These are phyloP conservation scores for Moelleriella libera DNA, from an alignment of 2,329 filamentous ascomycete genomes.

Conservation along the genomic window DNA sequence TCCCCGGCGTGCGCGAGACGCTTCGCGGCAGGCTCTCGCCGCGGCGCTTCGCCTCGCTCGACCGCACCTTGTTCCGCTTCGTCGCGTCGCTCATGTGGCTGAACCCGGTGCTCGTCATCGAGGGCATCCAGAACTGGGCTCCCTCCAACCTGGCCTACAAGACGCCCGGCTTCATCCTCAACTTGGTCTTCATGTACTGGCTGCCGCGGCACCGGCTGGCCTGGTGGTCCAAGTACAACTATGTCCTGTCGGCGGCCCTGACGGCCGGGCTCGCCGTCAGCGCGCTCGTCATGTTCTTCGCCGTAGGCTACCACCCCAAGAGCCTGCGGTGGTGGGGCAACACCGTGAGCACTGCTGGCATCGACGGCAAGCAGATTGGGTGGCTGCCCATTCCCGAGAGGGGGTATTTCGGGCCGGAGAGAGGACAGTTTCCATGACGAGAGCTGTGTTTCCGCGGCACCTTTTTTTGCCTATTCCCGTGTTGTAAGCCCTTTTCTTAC, in stretches of 20 bases:
- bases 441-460: not conserved
- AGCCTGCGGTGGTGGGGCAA: slow-evolving; percentile 30
- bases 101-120: slow-evolving; percentile 24
- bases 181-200: slow-evolving; percentile 23
- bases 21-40: slow-evolving; percentile 15
- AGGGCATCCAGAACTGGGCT: slow-evolving; percentile 28
- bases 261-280: slow-evolving; percentile 26
- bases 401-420: slow-evolving; percentile 14
- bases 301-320: slow-evolving; percentile 15
- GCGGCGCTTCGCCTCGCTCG: slow-evolving; percentile 16
- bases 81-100: slow-evolving; percentile 24
- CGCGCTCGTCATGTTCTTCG: slow-evolving; percentile 28
- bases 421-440: slow-evolving; percentile 8
- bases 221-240: slow-evolving; percentile 34
- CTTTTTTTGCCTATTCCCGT: not conserved
- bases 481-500: not conserved
- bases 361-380: slow-evolving; percentile 9
- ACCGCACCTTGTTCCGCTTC: slow-evolving; percentile 22
- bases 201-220: slow-evolving; percentile 22
- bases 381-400: slow-evolving; percentile 9
- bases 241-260: slow-evolving; percentile 26
- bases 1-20: slow-evolving; percentile 13
- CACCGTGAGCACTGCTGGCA: slow-evolving; percentile 9
- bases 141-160: slow-evolving; percentile 27
- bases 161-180: slow-evolving; percentile 25